Evolutionary conservation across 106 monocot genomes (phyloP), one percentile per base, ranked within the genome.

Genomic region (Dendrobium chrysotoxum): DNA sequence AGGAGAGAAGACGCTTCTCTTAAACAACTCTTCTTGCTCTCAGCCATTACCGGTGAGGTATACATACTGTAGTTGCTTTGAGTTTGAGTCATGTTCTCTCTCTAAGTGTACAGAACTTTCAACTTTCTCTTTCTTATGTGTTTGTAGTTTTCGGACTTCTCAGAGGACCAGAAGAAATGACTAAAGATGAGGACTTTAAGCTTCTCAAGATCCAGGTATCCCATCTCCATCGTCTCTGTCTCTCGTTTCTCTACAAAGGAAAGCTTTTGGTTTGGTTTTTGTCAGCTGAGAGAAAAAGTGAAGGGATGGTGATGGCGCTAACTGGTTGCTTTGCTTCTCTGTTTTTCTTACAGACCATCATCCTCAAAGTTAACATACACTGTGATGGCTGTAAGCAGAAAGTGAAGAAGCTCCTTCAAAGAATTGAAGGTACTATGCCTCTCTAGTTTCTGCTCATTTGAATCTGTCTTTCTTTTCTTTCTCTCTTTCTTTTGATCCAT

Each of bases 301-400:
- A 8, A 28, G 76, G 9, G 42, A 42, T 46, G 1, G 7, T 44
- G 40, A 67, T 40, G 46, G 31, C 2, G 41, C 13, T 6, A 10
- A 26, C 30, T 21, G 50, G 15, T 75, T 45, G 23, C 5, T 72
- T 40, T 41, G 15, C 64, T 41, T 35, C 31, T 71, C 45, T 31
- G 9, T 72, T 30, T 71, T 28, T 74, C 5, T 28, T 72, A 42
- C 78, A 85, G 82, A 86, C 85, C 18, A 65, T 78, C 18, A 26
- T 86, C 28, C 85, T 86, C 38, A 82, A 79, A 54, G 85, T 86
- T 35, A 79, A 82, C 75, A 86, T 86, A 47, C 82, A 86, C 85
- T 82, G 85, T 75, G 85, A 86, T 82, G 85, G 85, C 21, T 85
- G 85, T 26, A 85, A 79, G 85, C 77, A 81, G 38, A 85, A 85